phyloP scores from a whole-genome alignment of 2,329 filamentous ascomycete species.

The Pestalotiopsis fici region DNA sequence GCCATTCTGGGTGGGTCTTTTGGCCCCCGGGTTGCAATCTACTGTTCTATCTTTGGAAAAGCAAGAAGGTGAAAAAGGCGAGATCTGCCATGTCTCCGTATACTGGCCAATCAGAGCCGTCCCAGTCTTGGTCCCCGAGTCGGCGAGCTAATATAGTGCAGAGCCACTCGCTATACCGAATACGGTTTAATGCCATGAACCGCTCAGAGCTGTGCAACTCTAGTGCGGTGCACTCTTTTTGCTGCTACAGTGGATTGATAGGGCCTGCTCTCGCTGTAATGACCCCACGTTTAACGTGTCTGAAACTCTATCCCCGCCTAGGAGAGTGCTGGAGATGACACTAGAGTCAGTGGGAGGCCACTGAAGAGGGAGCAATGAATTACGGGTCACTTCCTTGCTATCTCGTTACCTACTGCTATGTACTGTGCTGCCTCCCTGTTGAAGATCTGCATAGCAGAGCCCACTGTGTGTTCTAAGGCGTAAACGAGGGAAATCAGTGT shows the following conservation, averaged over 20 bases:
- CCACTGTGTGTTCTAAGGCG: not conserved
- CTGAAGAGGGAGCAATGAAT: too few species aligned
- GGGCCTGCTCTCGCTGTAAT: not conserved
- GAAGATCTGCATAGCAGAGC: too few species aligned
- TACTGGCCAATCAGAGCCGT: not conserved
- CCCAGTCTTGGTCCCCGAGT: not conserved
- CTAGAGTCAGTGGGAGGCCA: not conserved
- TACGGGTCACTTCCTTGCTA: too few species aligned
- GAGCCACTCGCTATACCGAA: not conserved
- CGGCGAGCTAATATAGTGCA: not conserved
- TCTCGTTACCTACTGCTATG: too few species aligned
- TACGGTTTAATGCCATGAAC: not conserved
- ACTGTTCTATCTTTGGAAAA: constrained; percentile 14
- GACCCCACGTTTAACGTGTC: not conserved
- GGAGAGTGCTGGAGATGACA: not conserved
- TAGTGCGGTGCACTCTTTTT: not conserved
- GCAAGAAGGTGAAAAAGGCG: not conserved
- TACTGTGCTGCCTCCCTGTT: too few species aligned
- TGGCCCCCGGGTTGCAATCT: not conserved
- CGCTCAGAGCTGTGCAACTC: constrained; percentile 1
- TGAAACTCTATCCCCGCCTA: not conserved
- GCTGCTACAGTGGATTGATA: not conserved
- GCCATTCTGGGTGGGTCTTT: not conserved
- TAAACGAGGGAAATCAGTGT: not conserved
- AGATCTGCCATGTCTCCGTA: constrained; percentile 10